Percentiles rank a stretch among this genome's conserved stretches.
phyloP scores from a whole-genome alignment of 345 rosid species.

The Brassica rapa region DNA sequence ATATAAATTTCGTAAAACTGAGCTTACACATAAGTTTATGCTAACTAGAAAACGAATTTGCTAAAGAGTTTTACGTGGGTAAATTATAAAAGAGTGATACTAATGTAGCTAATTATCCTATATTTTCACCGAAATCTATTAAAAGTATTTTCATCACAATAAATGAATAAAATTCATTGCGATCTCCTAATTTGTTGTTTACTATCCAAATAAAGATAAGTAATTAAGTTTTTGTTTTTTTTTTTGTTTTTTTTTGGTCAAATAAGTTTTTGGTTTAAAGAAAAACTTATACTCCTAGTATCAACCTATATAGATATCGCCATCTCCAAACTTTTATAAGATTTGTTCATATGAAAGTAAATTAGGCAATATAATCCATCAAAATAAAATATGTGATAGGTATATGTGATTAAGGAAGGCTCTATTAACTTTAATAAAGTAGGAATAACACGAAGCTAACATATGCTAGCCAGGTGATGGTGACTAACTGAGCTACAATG shows the following conservation, averaged over 20 bases:
- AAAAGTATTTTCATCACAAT: not conserved
- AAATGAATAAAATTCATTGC: not conserved
- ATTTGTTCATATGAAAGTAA: not conserved
- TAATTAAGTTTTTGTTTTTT: not conserved
- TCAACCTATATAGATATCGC: slow-evolving; percentile 15
- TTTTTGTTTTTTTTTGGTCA: no score
- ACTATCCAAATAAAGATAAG: not conserved
- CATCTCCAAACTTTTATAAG: not conserved
- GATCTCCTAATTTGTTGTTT: not conserved
- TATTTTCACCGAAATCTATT: no score
- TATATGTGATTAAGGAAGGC: slow-evolving; percentile 29
- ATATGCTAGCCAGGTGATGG: slow-evolving; percentile 32
- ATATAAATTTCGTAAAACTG: not conserved
- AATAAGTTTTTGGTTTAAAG: no score
- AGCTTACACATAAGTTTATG: not conserved
- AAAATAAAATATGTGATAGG: slow-evolving; percentile 28
- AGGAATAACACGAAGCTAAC: slow-evolving; percentile 25
- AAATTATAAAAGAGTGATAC: not conserved
- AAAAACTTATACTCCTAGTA: not conserved
- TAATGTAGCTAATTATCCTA: not conserved
- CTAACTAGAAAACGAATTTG: not conserved
- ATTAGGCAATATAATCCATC: slow-evolving; percentile 35
- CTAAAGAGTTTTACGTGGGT: not conserved
- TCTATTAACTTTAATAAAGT: slow-evolving; percentile 36
- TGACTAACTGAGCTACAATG: slow-evolving; percentile 37